phyloP scores from a whole-genome alignment of 495 filamentous ascomycete genomes.

The Aspergillus funiculosus region DNA sequence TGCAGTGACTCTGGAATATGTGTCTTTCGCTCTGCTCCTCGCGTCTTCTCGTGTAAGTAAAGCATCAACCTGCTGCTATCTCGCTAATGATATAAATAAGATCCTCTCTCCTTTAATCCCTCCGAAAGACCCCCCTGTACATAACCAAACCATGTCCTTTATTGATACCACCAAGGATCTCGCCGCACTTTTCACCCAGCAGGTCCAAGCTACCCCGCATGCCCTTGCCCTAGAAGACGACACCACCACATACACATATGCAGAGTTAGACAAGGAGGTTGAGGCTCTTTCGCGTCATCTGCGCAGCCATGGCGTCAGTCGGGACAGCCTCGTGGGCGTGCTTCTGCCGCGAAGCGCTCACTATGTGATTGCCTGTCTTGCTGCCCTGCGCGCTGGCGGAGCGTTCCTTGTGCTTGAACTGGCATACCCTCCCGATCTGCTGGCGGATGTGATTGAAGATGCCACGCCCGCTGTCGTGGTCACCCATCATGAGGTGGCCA shows the following conservation, averaged over 20 bases:
- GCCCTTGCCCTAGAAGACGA: constrained; percentile 58
- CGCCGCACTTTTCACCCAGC: constrained; percentile 52
- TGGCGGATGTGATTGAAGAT: constrained; percentile 63
- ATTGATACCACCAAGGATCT: constrained; percentile 60
- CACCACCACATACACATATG: constrained; percentile 50
- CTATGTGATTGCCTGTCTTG: constrained; percentile 65
- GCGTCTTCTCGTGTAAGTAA: too few relatives aligned
- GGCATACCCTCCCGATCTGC: constrained; percentile 58
- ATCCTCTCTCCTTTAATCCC: background rate
- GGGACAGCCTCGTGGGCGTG: constrained; percentile 59
- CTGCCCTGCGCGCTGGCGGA: constrained; percentile 59
- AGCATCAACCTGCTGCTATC: too few relatives aligned
- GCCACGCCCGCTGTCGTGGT: constrained; percentile 56
- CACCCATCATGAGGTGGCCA: constrained; percentile 49
- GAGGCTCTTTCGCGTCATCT: constrained; percentile 49
- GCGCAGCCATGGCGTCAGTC: constrained; percentile 51
- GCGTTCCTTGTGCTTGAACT: constrained; percentile 67
- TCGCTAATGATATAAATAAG: constrained; percentile 2
- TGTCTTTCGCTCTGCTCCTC: background rate
- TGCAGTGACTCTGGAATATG: too few relatives aligned
- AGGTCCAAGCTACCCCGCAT: constrained; percentile 54
- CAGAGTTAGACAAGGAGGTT: constrained; percentile 54
- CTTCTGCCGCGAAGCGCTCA: constrained; percentile 60
- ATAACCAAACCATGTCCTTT: constrained; percentile 38
- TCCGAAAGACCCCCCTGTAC: background rate